A percentile compares a stretch with the other conserved stretches of the same genome.
Evolutionary conservation across 2,329 filamentous ascomycete species (phyloP).

Genomic region (Teratosphaeria pseudoeucalypti): DNA sequence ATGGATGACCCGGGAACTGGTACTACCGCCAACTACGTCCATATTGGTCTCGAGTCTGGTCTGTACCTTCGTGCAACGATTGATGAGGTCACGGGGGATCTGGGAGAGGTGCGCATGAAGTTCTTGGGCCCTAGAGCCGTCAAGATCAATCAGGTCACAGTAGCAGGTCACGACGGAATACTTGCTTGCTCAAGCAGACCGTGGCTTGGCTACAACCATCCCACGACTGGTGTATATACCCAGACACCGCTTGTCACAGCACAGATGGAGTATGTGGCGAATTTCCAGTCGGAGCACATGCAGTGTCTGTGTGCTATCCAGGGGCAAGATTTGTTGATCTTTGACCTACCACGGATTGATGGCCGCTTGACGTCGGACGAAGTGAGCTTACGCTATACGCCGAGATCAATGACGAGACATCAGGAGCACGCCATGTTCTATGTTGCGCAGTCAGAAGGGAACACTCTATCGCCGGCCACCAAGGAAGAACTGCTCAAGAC

Average conservation of each 20-base stretch:
- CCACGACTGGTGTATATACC: slow-evolving; percentile 77
- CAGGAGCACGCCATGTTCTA: slow-evolving; percentile 86
- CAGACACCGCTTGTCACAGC: slow-evolving; percentile 75
- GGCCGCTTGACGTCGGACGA: slow-evolving; percentile 11
- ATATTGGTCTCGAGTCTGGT: slow-evolving; percentile 91
- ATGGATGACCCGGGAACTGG: slow-evolving; percentile 92
- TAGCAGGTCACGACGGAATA: slow-evolving; percentile 60
- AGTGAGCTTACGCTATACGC: slow-evolving; percentile 63
- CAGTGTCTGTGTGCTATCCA: slow-evolving; percentile 27
- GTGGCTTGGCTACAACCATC: slow-evolving; percentile 92
- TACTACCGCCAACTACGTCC: slow-evolving; percentile 79
- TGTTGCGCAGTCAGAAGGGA: slow-evolving; percentile 86
- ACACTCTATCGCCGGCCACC: slow-evolving; percentile 49
- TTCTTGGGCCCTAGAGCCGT: slow-evolving; percentile 88
- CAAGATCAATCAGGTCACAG: slow-evolving; percentile 80
- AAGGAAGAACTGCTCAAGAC: slow-evolving; percentile 2
- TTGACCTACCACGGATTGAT: slow-evolving; percentile 45
- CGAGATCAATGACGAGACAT: slow-evolving; percentile 76
- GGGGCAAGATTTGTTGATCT: slow-evolving; percentile 45
- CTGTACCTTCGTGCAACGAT: slow-evolving; percentile 92
- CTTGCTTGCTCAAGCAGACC: slow-evolving; percentile 83
- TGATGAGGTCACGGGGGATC: slow-evolving; percentile 88
- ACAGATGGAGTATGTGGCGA: slow-evolving; percentile 80
- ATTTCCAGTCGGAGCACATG: slow-evolving; percentile 81
- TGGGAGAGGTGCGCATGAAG: slow-evolving; percentile 87